Base-by-base conservation (phyloP, 208 protist genomes). In the Porcisia hertigi region DNA sequence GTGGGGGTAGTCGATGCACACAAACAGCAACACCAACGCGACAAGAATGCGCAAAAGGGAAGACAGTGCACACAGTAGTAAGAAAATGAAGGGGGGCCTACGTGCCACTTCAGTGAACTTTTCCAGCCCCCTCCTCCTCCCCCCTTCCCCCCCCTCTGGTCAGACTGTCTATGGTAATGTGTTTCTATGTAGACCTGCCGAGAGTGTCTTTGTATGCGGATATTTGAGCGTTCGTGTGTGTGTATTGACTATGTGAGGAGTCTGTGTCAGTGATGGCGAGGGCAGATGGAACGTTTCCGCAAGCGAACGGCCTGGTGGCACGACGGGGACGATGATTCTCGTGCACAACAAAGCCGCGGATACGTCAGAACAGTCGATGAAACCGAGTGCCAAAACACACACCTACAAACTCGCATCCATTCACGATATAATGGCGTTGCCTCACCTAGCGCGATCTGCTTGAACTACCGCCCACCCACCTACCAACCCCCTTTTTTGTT, bases 141-240 rank as follows among this genome's bases (percentile, higher is more conserved):
- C 39, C 8, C 16, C 41, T 41, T 45, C 20, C 36, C 18, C 9
- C 59, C 59, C 9, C 59, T 30, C 3, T 25, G 14, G 62, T 23
- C 39, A 34, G 23, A 49, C 45, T 18, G 36, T 67, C 62, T 67
- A 67, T 67, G 18, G 14, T 11, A 25, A 16, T 34, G 41, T 67
- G 49, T 58, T 45, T 70, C 65, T 70, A 70, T 70, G 47, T n/a
- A 25, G 65, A n/a, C 5, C 12, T 36, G 25, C 16, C 25, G 9
- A 30, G 23, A 23, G 57, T 23, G 23, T 9, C 57, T 62, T 16
- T 49, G 75, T 60, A 58, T 49, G 45, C 62, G 9, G 14, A 30
- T 63, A 20, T 34, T 36, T 78, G 65, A 16, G 45, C 36, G 55
- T 73, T 52, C n/a, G 53, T 45, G 64, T 57, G 43, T 53, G 43